Conservation (phyloP, 2,329 filamentous ascomycete species). For the Shiraia bambusicola region DNA sequence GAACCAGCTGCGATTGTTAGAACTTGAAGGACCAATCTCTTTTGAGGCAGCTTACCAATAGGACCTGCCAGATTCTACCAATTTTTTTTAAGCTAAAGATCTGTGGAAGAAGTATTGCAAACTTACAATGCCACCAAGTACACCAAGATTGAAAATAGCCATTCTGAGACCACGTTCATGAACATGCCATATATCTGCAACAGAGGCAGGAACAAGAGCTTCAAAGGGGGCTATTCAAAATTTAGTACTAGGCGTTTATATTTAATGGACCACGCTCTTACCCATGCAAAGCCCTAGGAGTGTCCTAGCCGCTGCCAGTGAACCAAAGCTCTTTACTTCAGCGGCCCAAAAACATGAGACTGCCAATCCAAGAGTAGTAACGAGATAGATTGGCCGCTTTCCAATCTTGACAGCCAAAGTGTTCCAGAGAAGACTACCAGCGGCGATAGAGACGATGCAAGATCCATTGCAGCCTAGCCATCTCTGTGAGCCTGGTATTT, state of each 20-base stretch:
- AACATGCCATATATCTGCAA: slow-evolving; percentile 27
- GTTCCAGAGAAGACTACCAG: slow-evolving; percentile 23
- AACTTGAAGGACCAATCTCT: neutral
- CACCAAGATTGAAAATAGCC: slow-evolving; percentile 29
- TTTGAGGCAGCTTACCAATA: slow-evolving; percentile 8
- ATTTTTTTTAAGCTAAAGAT: neutral
- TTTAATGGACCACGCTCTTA: neutral
- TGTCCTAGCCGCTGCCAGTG: slow-evolving; percentile 20
- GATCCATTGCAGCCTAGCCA: slow-evolving; percentile 20
- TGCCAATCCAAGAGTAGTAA: slow-evolving; percentile 22
- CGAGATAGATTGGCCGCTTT: slow-evolving; percentile 22
- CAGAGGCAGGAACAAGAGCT: slow-evolving; percentile 26
- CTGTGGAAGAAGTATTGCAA: neutral
- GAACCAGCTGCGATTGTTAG: slow-evolving; percentile 12
- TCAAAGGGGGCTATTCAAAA: slow-evolving; percentile 20
- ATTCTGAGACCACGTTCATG: slow-evolving; percentile 27
- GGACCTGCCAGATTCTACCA: slow-evolving; percentile 22
- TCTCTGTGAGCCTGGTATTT: neutral
- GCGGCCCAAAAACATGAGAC: slow-evolving; percentile 28
- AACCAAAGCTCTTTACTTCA: slow-evolving; percentile 22
- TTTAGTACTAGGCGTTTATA: neutral
- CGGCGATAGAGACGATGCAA: slow-evolving; percentile 22
- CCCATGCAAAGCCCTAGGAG: slow-evolving; percentile 27
- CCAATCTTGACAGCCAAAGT: slow-evolving; percentile 26
- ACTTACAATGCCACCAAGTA: slow-evolving; percentile 25